Evolutionary conservation across 148 eudicot genomes (phyloP), one percentile per base, ranked within the genome.

Genomic region (Silene latifolia): DNA sequence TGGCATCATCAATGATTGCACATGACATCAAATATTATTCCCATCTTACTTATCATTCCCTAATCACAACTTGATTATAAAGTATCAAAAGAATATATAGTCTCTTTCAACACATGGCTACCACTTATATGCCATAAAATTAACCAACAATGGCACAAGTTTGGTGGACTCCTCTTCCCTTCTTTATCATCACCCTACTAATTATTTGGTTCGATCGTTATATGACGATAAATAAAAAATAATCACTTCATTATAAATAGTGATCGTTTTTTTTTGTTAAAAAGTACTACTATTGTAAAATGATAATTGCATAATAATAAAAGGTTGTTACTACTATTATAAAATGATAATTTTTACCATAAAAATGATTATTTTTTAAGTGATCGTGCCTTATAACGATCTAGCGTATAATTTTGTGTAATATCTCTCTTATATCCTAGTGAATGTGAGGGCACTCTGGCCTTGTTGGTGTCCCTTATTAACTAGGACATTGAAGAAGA

Each of bases 21-120:
- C 72, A 78, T 78, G 80, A 32, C 80, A 78, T 72, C 80, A 78
- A 77, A 78, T 53, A 65, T 78, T 78, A 63, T 72, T 78, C 75
- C 67, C 21, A n/a, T 27, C 48, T 29, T 17, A 7, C 63, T 53
- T 29, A 77, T 77, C 67, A 78, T 78, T 78, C 29, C 80, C 77
- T 72, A 72, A 54, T 72, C 58, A 73, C 79, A 77, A 77, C 29
- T 77, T 62, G 74, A n/a, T 74, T 63, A 77, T 63, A 29, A 68
- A 63, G 10, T 11, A 25, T n/a, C 25, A 25, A 15, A 3, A 3
- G 29, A 29, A 29, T 51, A 53, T 17, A 47, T 67, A 60, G 44
- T 63, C 74, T 60, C 65, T 25, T 46, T 54, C 67, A 64, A 78
- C 76, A 78, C 80, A 78, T 78, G 80, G 80, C 57, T 78, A 72